These are phyloP conservation scores for Aphanomyces stellatus DNA, from an alignment of 352 stramenopile genomes.

Conservation along the genomic window DNA sequence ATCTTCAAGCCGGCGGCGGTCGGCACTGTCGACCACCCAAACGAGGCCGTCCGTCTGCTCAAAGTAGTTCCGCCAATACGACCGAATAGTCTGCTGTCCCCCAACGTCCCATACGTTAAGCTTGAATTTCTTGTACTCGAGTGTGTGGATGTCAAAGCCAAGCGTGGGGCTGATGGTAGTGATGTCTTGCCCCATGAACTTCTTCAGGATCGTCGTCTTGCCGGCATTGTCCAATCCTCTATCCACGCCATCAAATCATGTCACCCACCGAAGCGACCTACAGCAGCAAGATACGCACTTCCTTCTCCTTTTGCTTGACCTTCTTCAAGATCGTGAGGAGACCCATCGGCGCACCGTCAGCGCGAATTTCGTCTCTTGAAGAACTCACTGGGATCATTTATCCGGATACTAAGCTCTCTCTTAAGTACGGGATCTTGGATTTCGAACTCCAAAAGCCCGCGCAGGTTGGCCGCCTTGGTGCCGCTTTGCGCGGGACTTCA, in stretches of 20 bases:
- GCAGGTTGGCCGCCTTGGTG: not conserved
- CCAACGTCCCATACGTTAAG: slow-evolving; percentile 97
- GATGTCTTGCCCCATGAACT: slow-evolving; percentile 97
- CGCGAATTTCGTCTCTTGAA: no score
- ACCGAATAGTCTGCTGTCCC: slow-evolving; percentile 97
- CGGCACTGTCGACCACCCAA: slow-evolving; percentile 97
- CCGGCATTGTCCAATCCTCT: slow-evolving; percentile 98
- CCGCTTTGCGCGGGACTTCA: slow-evolving; percentile 34
- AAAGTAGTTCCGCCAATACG: slow-evolving; percentile 99
- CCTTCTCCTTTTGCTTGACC: slow-evolving; percentile 99
- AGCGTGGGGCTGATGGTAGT: slow-evolving; percentile 96
- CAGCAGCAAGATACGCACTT: slow-evolving; percentile 98
- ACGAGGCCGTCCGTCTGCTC: slow-evolving; percentile 98
- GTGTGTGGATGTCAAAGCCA: slow-evolving; percentile 98
- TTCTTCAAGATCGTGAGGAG: slow-evolving; percentile 93
- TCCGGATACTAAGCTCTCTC: no score
- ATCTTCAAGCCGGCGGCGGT: slow-evolving; percentile 90
- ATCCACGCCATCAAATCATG: not conserved
- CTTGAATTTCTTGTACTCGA: slow-evolving; percentile 91
- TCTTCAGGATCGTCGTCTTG: slow-evolving; percentile 98
- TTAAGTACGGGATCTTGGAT: no score
- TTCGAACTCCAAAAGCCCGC: no score
- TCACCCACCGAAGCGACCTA: slow-evolving; percentile 28
- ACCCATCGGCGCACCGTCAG: slow-evolving; percentile 77
- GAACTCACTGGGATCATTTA: no score